These are phyloP conservation scores for Nakazawaea molendinolei DNA, from an alignment of 805 yeast genomes.

Conservation along the genomic window DNA sequence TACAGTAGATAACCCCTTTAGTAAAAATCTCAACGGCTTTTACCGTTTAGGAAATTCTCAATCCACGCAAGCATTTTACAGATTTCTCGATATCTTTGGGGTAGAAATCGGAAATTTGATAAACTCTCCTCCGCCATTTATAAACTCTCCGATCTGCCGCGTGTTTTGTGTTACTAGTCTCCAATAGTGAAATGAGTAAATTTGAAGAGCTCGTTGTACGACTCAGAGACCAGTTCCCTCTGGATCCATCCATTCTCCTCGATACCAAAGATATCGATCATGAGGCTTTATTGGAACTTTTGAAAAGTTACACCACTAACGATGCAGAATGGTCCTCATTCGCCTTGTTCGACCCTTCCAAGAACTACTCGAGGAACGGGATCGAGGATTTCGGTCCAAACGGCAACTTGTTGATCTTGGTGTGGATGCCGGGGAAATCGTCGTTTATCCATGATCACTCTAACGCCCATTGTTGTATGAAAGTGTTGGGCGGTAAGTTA, in stretches of 20 bases:
- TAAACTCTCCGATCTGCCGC: too few species aligned
- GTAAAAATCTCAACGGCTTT: too few species aligned
- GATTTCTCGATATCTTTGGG: too few species aligned
- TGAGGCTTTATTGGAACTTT: conserved; percentile 32
- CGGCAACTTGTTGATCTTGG: conserved; percentile 61
- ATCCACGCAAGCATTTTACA: too few species aligned
- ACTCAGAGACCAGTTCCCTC: conserved; percentile 18
- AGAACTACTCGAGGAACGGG: conserved; percentile 64
- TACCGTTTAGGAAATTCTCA: too few species aligned
- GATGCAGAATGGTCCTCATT: conserved; percentile 51
- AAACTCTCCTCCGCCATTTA: too few species aligned
- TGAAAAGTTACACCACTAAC: conserved; percentile 41
- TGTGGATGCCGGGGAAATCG: conserved; percentile 63
- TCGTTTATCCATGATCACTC: conserved; percentile 73
- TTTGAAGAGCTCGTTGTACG: conserved; percentile 22
- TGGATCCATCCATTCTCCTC: conserved; percentile 5
- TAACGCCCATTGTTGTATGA: conserved; percentile 71
- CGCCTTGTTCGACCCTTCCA: conserved; percentile 45
- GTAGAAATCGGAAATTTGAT: too few species aligned
- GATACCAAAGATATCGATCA: conserved; percentile 45
- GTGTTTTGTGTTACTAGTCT: too few species aligned
- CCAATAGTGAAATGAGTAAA: conserved; percentile 1
- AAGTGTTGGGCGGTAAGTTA: conserved; percentile 53
- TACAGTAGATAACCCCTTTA: too few species aligned
- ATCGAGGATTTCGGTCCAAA: conserved; percentile 63